phyloP scores from a whole-genome alignment of 2,329 filamentous ascomycete genomes.

The Paraconiothyrium sp. region DNA sequence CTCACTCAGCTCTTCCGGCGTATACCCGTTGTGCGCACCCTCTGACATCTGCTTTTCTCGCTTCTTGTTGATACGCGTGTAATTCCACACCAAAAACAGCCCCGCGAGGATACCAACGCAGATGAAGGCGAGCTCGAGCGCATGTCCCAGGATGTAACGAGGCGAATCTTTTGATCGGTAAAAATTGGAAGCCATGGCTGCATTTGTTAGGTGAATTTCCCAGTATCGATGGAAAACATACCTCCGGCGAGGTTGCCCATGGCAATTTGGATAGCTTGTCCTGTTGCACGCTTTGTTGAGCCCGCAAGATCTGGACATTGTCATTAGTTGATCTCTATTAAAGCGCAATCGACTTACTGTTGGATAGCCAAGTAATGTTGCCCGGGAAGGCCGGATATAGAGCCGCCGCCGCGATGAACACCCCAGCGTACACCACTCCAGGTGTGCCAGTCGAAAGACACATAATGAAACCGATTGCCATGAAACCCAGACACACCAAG shows the following conservation, averaged over 20 bases:
- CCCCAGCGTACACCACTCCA: slow-evolving; percentile 49
- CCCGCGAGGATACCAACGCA: slow-evolving; percentile 57
- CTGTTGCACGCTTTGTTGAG: slow-evolving; percentile 61
- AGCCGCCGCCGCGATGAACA: slow-evolving; percentile 49
- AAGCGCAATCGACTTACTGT: slow-evolving; percentile 47
- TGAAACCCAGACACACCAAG: slow-evolving; percentile 42
- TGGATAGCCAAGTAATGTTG: slow-evolving; percentile 62
- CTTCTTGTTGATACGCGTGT: slow-evolving; percentile 67
- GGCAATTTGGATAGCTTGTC: slow-evolving; percentile 59
- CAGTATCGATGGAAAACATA: slow-evolving; percentile 12
- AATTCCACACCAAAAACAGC: slow-evolving; percentile 59
- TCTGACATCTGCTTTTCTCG: slow-evolving; percentile 53
- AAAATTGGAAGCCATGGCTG: slow-evolving; percentile 76
- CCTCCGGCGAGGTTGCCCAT: slow-evolving; percentile 57
- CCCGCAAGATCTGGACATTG: slow-evolving; percentile 60
- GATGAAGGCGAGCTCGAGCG: slow-evolving; percentile 62
- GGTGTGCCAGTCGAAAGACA: slow-evolving; percentile 43
- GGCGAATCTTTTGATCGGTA: slow-evolving; percentile 65
- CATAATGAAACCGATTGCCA: slow-evolving; percentile 51
- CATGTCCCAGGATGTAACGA: slow-evolving; percentile 61
- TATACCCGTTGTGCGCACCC: slow-evolving; percentile 52
- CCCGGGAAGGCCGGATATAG: slow-evolving; percentile 51
- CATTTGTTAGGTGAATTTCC: slow-evolving; percentile 20
- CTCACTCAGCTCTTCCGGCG: slow-evolving; percentile 64
- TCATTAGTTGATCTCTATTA: slow-evolving; percentile 18